These are phyloP conservation scores for Globisporangium splendens DNA, from an alignment of 352 stramenopile genomes.

Conservation along the genomic window DNA sequence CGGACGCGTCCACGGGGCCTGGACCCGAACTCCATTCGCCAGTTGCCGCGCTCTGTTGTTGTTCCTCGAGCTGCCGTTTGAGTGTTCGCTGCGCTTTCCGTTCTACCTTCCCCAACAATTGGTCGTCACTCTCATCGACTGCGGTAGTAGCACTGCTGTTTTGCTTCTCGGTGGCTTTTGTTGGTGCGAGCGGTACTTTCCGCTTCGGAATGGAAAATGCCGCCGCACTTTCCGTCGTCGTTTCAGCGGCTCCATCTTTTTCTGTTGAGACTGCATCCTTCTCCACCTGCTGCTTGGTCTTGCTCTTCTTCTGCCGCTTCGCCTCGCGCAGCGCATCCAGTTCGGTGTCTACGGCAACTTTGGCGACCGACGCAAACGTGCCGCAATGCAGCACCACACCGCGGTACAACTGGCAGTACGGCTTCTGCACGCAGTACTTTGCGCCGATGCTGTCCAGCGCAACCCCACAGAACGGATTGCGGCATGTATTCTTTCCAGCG, in stretches of 20 bases:
- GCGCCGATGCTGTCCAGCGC: conserved; percentile 34
- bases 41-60: neutral
- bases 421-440: conserved; percentile 42
- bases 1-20: neutral
- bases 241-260: conserved; percentile 10
- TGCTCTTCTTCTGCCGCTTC: conserved; percentile 19
- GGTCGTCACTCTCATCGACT: too few relatives aligned
- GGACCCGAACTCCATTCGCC: neutral
- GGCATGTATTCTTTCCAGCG: conserved; percentile 17
- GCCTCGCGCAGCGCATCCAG: conserved; percentile 5
- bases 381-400: conserved; percentile 47
- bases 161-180: conserved; percentile 3
- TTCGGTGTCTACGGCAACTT: conserved; percentile 9
- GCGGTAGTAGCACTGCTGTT: neutral
- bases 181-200: conserved; percentile 16
- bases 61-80: conserved; percentile 5
- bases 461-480: conserved; percentile 55
- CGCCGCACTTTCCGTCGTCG: neutral
- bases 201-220: conserved; percentile 32
- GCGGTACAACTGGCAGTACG: conserved; percentile 53
- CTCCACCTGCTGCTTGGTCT: neutral
- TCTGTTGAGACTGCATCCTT: conserved; percentile 8
- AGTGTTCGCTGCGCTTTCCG: conserved; percentile 10
- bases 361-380: conserved; percentile 22
- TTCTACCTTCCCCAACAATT: neutral